Base-by-base conservation (phyloP, 2,329 filamentous ascomycete species). In the Diaporthe humulicola region DNA sequence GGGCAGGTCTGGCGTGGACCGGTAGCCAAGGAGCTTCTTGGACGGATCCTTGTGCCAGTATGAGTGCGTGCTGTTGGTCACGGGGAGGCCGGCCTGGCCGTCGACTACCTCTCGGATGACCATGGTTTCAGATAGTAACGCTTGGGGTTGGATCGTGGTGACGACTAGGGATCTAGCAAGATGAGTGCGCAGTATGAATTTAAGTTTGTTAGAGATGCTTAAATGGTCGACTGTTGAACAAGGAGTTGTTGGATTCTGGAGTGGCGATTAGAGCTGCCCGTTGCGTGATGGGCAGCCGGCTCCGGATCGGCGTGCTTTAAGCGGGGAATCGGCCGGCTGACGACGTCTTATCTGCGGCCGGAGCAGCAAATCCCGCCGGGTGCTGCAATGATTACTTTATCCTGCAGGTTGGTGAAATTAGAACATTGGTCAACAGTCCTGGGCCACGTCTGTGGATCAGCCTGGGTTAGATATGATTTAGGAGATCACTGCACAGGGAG, bases 1-100 rank as follows among this genome's bases (percentile, higher is more conserved):
- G 1, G 94, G 94, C 30, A 96, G 85, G 9, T 90, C 84, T 0
- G 85, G 79, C 0, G 94, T 95, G 0, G 93, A 92, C 22, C 90
- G 88, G 79, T 95, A 92, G n/a, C 91, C 91, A 0, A 91, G 83
- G 7, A 96, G 87, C 74, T 88, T 86, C 70, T 87, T 80, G 4
- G 92, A 94, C 0, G 93, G 93, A 75, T 93, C 87, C 70, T 86
- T 88, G 80, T 94, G 93, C 94, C 94, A 96, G 86, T 93, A 95
- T 0, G 94, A 94, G 36, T 83, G 81, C 4, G 91, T 93, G 54
- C 92, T 90, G 52, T 89, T 86, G 4, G 86, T 83, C 3, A 89
- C 90, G 3, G 93, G 93, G 28, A 95, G 86, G 66, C 87, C 88
- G 1, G 89, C 84, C 78, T 88, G 86, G 70, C 81, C 81, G 19